phyloP scores from a whole-genome alignment of 139 green algal species.

The Haematococcus lacustris region DNA sequence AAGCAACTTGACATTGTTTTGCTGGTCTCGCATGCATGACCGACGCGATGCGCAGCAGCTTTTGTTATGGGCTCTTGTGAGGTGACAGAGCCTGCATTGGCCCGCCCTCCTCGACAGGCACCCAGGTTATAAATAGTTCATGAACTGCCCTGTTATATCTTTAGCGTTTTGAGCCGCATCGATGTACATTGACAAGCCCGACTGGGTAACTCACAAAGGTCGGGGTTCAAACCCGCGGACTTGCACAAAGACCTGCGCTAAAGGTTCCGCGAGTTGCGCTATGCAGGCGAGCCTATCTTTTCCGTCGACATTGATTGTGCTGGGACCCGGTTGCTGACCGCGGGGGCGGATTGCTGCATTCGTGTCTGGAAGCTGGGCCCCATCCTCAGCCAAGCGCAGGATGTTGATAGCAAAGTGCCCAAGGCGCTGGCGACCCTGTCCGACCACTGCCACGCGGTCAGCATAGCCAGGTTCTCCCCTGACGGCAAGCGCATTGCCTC shows the following conservation, averaged over 20 bases:
- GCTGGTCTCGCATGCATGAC: neutral
- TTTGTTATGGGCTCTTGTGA: no score
- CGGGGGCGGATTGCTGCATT: slow-evolving; percentile 56
- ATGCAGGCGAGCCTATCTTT: slow-evolving; percentile 39
- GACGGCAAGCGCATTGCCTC: slow-evolving; percentile 52
- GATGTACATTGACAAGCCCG: slow-evolving; percentile 19
- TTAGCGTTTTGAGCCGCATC: neutral
- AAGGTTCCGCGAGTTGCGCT: neutral
- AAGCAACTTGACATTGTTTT: neutral
- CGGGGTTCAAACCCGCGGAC: neutral
- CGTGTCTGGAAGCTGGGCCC: slow-evolving; percentile 66
- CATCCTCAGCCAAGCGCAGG: slow-evolving; percentile 25
- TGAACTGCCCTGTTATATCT: neutral
- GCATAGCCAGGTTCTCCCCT: slow-evolving; percentile 74
- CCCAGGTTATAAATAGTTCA: neutral
- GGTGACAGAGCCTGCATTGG: neutral
- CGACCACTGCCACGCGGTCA: slow-evolving; percentile 70
- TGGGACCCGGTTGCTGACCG: slow-evolving; percentile 63
- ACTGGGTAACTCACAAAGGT: slow-evolving; percentile 21
- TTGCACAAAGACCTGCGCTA: neutral
- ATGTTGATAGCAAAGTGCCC: slow-evolving; percentile 15
- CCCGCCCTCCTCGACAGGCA: neutral
- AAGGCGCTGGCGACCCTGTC: slow-evolving; percentile 69
- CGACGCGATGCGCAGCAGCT: no score
- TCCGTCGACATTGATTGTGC: slow-evolving; percentile 57